Percentiles rank a stretch among this genome's conserved stretches.
These are phyloP conservation scores for Ganoderma multipileum DNA, from an alignment of 1,284 basidiomycete species.

Conservation along the genomic window DNA sequence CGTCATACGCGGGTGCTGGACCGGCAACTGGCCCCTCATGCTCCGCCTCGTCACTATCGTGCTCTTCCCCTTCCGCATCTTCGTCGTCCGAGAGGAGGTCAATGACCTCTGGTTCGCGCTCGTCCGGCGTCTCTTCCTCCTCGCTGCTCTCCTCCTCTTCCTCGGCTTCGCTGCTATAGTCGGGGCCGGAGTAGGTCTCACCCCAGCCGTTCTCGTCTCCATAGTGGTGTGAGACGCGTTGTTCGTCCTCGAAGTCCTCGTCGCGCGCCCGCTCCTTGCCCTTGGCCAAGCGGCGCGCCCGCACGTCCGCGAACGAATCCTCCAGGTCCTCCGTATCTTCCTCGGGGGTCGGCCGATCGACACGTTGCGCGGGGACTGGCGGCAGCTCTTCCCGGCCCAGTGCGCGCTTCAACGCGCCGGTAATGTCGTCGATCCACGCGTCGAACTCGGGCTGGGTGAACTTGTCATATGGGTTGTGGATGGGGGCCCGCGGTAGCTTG, in stretches of 20 bases:
- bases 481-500: slow-evolving; percentile 49
- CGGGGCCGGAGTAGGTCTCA: slow-evolving; percentile 14
- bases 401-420: slow-evolving; percentile 58
- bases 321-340: slow-evolving; percentile 47
- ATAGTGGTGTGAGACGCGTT: slow-evolving; percentile 33
- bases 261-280: slow-evolving; percentile 66
- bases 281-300: slow-evolving; percentile 55
- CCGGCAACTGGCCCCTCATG: slow-evolving; percentile 9
- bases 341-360: slow-evolving; percentile 21
- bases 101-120: slow-evolving; percentile 27
- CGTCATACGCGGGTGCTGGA: slow-evolving; percentile 8
- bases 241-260: slow-evolving; percentile 36
- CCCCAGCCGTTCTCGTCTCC: slow-evolving; percentile 35
- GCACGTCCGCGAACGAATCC: slow-evolving; percentile 62
- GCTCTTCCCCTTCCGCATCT: slow-evolving; percentile 15
- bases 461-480: slow-evolving; percentile 73
- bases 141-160: slow-evolving; percentile 46
- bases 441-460: slow-evolving; percentile 71
- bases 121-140: slow-evolving; percentile 22
- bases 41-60: background rate
- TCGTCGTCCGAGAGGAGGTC: slow-evolving; percentile 37
- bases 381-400: slow-evolving; percentile 50
- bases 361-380: slow-evolving; percentile 15
- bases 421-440: slow-evolving; percentile 70
- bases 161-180: slow-evolving; percentile 16